These are phyloP conservation scores for Pleoardoris graminearum DNA, from an alignment of 2,329 filamentous ascomycete genomes.

Conservation along the genomic window DNA sequence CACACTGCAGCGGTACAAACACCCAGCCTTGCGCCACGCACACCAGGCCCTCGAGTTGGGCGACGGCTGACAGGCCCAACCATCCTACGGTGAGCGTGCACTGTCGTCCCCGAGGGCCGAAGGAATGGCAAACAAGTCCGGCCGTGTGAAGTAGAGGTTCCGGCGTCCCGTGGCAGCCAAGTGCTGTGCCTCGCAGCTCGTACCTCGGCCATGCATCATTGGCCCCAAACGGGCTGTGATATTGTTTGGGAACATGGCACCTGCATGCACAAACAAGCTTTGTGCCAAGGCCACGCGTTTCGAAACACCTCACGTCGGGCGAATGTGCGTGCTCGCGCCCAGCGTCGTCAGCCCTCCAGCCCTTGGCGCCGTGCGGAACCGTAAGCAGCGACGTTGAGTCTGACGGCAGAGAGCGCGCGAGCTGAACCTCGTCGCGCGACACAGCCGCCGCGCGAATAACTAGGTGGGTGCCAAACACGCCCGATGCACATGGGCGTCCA, in stretches of 20 bases:
- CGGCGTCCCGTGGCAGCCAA: too few species aligned
- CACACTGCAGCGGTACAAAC: conserved; percentile 3
- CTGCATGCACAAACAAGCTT: conserved; percentile 19
- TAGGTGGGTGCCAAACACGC: background rate
- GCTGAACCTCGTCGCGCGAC: background rate
- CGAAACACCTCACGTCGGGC: conserved; percentile 9
- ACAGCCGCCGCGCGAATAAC: background rate
- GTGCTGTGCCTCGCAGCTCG: too few species aligned
- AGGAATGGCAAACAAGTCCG: background rate
- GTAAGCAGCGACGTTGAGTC: background rate
- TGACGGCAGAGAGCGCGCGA: background rate
- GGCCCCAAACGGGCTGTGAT: background rate
- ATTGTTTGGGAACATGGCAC: background rate
- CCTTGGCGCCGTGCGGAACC: background rate
- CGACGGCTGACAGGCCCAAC: background rate
- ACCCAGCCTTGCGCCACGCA: background rate
- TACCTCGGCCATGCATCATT: background rate
- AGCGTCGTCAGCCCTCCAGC: background rate
- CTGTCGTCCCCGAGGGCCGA: background rate
- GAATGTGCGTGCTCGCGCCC: background rate
- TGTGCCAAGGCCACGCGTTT: conserved; percentile 10
- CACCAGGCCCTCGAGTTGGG: background rate
- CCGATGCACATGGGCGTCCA: background rate
- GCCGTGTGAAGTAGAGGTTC: too few species aligned
- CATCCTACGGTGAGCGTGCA: background rate